phyloP scores from a whole-genome alignment of 768 basidiomycete species.

The Holtermannia corniformis region DNA sequence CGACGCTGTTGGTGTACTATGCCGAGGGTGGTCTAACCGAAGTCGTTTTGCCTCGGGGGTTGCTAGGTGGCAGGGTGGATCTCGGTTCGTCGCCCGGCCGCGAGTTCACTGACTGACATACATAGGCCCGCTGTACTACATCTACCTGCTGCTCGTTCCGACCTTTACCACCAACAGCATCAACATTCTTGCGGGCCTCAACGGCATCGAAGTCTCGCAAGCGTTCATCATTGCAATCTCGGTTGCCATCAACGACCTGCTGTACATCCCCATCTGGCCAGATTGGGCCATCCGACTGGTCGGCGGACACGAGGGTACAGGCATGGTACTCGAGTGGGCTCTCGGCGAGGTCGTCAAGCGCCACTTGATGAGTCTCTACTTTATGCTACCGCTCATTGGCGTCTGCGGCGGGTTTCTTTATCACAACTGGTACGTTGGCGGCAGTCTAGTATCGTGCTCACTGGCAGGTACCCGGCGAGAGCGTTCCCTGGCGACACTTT shows the following conservation, averaged over 20 bases:
- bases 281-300: constrained; percentile 56
- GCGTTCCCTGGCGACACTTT: constrained; percentile 95
- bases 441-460: too few species aligned
- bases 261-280: constrained; percentile 71
- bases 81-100: constrained; percentile 53
- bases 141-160: constrained; percentile 92
- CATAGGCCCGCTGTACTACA: constrained; percentile 82
- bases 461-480: constrained; percentile 83
- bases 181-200: constrained; percentile 96
- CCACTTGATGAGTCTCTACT: constrained; percentile 92
- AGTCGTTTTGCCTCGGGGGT: constrained; percentile 81
- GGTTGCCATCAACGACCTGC: constrained; percentile 78
- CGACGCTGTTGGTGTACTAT: constrained; percentile 90
- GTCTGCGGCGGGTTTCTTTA: constrained; percentile 84
- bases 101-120: background rate
- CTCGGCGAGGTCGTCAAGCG: constrained; percentile 68
- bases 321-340: constrained; percentile 28
- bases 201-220: constrained; percentile 91
- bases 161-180: constrained; percentile 97
- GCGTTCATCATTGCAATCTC: constrained; percentile 84
- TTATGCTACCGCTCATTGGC: constrained; percentile 89
- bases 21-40: constrained; percentile 88
- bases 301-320: constrained; percentile 24
- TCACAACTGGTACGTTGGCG: constrained; percentile 74
- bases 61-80: constrained; percentile 54